Conservation (phyloP, 805 yeast species). For the Nakazawaea siamensis region DNA sequence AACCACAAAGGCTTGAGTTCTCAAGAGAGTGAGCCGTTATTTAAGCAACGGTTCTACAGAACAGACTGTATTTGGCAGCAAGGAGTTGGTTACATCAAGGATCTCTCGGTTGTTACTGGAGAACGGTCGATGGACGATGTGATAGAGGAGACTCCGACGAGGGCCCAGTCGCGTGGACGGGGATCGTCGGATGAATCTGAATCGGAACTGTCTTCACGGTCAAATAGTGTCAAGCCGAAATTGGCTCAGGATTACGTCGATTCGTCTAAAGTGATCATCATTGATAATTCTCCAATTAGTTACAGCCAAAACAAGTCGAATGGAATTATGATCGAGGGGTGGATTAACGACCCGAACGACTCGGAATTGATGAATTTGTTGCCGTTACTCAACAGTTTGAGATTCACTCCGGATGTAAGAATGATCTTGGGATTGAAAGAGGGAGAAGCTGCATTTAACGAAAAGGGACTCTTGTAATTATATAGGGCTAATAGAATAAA, state of each 20-base stretch:
- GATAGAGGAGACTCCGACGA: conserved; percentile 1
- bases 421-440: conserved; percentile 62
- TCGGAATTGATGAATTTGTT: conserved; percentile 71
- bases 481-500: too few relatives aligned
- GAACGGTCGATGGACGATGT: not conserved
- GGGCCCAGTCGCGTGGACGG: not conserved
- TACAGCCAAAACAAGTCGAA: conserved; percentile 78
- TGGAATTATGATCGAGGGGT: conserved; percentile 91
- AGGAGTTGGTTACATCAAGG: conserved; percentile 85
- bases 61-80: conserved; percentile 67
- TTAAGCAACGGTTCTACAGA: conserved; percentile 64
- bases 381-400: conserved; percentile 70
- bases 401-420: conserved; percentile 81
- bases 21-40: conserved; percentile 17
- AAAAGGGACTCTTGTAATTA: not conserved
- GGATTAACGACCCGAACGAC: conserved; percentile 96
- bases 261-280: conserved; percentile 60
- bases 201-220: conserved; percentile 7
- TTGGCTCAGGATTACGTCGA: conserved; percentile 28
- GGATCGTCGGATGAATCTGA: conserved; percentile 1
- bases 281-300: conserved; percentile 91
- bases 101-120: conserved; percentile 31
- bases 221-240: conserved; percentile 4
- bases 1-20: conserved; percentile 15
- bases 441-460: conserved; percentile 29